Conservation (phyloP, 1,139 yeast genomes). For the Blastobotrys petasosporus region DNA sequence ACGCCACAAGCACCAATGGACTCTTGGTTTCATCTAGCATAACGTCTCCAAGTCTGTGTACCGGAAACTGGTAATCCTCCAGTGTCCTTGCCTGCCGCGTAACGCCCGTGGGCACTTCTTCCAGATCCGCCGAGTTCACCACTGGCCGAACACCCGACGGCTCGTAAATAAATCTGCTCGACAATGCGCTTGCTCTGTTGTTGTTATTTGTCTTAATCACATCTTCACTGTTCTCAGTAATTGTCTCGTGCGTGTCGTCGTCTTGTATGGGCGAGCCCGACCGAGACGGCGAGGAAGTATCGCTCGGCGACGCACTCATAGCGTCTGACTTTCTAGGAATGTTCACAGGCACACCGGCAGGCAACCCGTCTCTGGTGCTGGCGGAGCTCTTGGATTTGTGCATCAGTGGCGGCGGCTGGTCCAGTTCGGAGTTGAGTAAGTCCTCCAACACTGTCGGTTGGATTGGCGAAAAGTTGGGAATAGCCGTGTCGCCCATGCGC, state of each 20-base stretch:
- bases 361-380: background rate
- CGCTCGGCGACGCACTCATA: conserved; percentile 13
- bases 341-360: conserved; percentile 16
- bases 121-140: conserved; percentile 75
- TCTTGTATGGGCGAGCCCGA: background rate
- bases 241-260: background rate
- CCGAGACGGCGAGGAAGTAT: background rate
- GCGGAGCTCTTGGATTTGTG: background rate
- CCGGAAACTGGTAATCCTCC: conserved; percentile 70
- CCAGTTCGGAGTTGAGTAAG: conserved; percentile 36
- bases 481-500: conserved; percentile 54
- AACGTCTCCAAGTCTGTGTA: conserved; percentile 70
- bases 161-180: conserved; percentile 23
- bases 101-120: conserved; percentile 93
- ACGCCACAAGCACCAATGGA: conserved; percentile 92
- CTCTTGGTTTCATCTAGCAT: conserved; percentile 70
- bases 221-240: background rate
- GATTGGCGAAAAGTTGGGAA: conserved; percentile 72
- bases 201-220: background rate
- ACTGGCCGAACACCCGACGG: conserved; percentile 33
- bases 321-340: conserved; percentile 21
- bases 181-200: background rate
- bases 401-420: conserved; percentile 6
- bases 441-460: conserved; percentile 73
- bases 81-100: conserved; percentile 74